Percentiles rank a stretch among this genome's conserved stretches.
phyloP scores from a whole-genome alignment of 2,329 filamentous ascomycete species.

The Paraphoma chrysanthemicola region DNA sequence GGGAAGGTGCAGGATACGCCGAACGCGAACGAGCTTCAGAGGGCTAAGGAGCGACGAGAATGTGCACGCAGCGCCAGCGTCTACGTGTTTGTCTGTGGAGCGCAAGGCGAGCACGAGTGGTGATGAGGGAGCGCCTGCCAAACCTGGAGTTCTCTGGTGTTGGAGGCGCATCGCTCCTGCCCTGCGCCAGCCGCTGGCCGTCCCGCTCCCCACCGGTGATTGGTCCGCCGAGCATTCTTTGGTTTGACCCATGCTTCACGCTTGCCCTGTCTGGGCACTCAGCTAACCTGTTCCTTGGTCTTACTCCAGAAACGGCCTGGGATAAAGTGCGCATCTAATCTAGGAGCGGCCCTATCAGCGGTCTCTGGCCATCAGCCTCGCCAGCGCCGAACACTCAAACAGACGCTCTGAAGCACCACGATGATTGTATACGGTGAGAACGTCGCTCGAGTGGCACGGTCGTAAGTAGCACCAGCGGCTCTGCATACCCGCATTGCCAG shows the following conservation, averaged over 20 bases:
- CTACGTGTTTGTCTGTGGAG: slow-evolving; percentile 27
- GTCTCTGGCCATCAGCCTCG: slow-evolving; percentile 8
- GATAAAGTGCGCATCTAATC: slow-evolving; percentile 26
- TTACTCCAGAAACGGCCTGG: slow-evolving; percentile 11
- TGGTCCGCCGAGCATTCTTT: slow-evolving; percentile 13
- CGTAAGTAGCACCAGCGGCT: slow-evolving; percentile 28
- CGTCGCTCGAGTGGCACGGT: not conserved
- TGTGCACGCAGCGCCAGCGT: slow-evolving; percentile 32
- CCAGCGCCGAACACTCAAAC: not conserved
- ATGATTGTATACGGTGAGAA: not conserved
- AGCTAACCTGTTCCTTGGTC: slow-evolving; percentile 35
- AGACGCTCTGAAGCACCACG: not conserved
- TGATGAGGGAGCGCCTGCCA: slow-evolving; percentile 20
- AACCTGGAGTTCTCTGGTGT: slow-evolving; percentile 7
- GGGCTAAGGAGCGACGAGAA: slow-evolving; percentile 29
- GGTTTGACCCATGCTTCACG: slow-evolving; percentile 27
- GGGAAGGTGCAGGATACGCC: slow-evolving; percentile 17
- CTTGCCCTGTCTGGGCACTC: slow-evolving; percentile 20
- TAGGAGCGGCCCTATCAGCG: slow-evolving; percentile 3
- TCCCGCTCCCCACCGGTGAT: slow-evolving; percentile 20
- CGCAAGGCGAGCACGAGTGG: slow-evolving; percentile 32
- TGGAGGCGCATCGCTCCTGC: slow-evolving; percentile 5
- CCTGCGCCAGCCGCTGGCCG: slow-evolving; percentile 20
- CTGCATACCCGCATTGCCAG: slow-evolving; percentile 9
- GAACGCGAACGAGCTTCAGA: slow-evolving; percentile 14